These are phyloP conservation scores for Phytophthora idaei DNA, from an alignment of 352 stramenopile genomes.

Conservation along the genomic window DNA sequence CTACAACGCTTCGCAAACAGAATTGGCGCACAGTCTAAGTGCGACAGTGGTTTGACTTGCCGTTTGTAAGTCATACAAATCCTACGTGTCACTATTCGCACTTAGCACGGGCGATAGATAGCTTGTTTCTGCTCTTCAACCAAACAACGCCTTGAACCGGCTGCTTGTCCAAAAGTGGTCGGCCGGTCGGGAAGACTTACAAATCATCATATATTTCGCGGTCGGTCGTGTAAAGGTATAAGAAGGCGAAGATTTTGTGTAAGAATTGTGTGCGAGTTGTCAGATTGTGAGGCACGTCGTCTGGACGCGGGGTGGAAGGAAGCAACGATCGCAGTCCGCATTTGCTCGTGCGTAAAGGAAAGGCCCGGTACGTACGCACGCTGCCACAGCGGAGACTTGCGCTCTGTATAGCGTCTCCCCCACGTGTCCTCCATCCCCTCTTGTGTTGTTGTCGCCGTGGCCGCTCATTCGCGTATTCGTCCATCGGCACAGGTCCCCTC, in stretches of 20 bases:
- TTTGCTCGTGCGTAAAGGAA: constrained; percentile 37
- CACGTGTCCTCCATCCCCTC: constrained; percentile 7
- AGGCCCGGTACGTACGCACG: constrained; percentile 26
- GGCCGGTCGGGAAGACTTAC: constrained; percentile 12
- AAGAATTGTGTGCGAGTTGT: constrained; percentile 15
- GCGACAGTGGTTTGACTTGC: not conserved
- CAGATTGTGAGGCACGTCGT: constrained; percentile 32
- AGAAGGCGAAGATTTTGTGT: constrained; percentile 23
- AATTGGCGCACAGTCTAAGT: no score
- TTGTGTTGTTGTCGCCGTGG: constrained; percentile 13
- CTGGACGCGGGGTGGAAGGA: constrained; percentile 27
- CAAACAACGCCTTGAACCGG: constrained; percentile 19
- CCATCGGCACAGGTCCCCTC: constrained; percentile 33
- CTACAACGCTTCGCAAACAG: no score
- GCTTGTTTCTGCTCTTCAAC: constrained; percentile 11
- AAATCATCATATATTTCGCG: not conserved
- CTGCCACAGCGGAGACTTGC: constrained; percentile 7
- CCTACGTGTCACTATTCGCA: not conserved
- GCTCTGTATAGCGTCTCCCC: constrained; percentile 13
- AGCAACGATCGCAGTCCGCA: constrained; percentile 34
- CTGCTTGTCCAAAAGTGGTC: constrained; percentile 14
- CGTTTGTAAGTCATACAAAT: constrained; percentile 14
- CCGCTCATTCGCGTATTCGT: constrained; percentile 48
- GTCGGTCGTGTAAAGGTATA: constrained; percentile 26
- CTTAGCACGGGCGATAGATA: constrained; percentile 11